A percentile compares a stretch with the other conserved stretches of the same genome.
Evolutionary conservation across 2,329 filamentous ascomycete genomes (phyloP).

Genomic region (Ophiostoma sp.): DNA sequence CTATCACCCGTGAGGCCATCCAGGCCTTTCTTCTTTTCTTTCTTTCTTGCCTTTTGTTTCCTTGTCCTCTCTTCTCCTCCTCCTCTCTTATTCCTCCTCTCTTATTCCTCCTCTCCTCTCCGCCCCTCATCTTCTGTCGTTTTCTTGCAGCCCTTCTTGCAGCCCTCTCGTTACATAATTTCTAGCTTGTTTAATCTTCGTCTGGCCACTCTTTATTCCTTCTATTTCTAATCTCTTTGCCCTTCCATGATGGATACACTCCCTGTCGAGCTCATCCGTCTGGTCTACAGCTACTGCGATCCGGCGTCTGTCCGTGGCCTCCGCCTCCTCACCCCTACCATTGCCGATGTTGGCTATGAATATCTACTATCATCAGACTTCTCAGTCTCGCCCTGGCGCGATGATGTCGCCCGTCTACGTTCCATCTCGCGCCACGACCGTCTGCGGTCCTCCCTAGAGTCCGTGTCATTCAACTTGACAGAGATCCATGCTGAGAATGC

Average conservation of each 20-base stretch:
- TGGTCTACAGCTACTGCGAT: conserved; percentile 41
- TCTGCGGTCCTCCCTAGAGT: conserved; percentile 39
- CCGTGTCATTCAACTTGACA: conserved; percentile 43
- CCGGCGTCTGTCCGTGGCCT: conserved; percentile 37
- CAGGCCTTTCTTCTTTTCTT: background rate
- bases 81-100: no score
- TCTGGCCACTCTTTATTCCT: background rate
- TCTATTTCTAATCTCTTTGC: background rate
- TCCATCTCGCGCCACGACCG: conserved; percentile 41
- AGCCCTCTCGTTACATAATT: background rate
- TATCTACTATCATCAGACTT: conserved; percentile 41
- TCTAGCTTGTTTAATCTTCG: background rate
- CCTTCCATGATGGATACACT: conserved; percentile 29
- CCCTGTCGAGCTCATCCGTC: conserved; percentile 32
- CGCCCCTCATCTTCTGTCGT: no score
- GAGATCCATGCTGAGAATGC: conserved; percentile 40
- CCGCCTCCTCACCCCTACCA: conserved; percentile 36
- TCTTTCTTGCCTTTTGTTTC: background rate
- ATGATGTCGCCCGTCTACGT: conserved; percentile 40
- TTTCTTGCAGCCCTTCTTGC: no score
- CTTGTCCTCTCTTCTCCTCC: no score
- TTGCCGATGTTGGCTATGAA: conserved; percentile 41
- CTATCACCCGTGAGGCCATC: background rate
- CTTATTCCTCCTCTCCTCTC: background rate
- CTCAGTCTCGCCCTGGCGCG: conserved; percentile 37